Evolutionary conservation across 176 grass and related monocot genomes (phyloP).

Genomic region (Leersia perrieri): DNA sequence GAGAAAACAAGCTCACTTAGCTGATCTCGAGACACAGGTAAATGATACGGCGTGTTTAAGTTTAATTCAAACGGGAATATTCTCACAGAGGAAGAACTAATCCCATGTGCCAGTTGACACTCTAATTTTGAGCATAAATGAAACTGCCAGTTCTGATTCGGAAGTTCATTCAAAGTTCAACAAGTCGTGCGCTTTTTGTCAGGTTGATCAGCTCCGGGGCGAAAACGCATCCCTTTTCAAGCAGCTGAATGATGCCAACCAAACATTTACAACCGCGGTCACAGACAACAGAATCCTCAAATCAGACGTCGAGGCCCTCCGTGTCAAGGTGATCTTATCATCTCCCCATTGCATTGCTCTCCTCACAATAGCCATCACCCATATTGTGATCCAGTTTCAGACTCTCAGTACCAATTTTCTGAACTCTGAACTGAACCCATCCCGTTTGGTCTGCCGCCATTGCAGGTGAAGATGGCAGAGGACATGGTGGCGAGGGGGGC

Average conservation of each 20-base stretch:
- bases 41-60: not conserved
- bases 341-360: not conserved
- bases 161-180: not conserved
- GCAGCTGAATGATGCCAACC: constrained; percentile 72
- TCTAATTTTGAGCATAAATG: not conserved
- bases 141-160: no score
- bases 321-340: constrained; percentile 59
- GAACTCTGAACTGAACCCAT: not conserved
- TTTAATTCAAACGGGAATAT: not conserved
- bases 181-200: not conserved
- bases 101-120: not conserved
- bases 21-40: constrained; percentile 83
- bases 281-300: constrained; percentile 88
- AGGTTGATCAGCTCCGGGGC: constrained; percentile 81
- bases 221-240: constrained; percentile 76
- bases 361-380: not conserved
- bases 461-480: constrained; percentile 94
- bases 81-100: not conserved
- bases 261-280: constrained; percentile 61
- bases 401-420: not conserved
- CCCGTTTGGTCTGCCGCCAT: not conserved
- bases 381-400: not conserved
- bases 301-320: constrained; percentile 74
- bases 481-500: constrained; percentile 74
- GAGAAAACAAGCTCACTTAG: constrained; percentile 92